Evolutionary conservation across 1,284 basidiomycete species (phyloP), one percentile per base, ranked within the genome.

Genomic region (Paramarasmius palmivorus): DNA sequence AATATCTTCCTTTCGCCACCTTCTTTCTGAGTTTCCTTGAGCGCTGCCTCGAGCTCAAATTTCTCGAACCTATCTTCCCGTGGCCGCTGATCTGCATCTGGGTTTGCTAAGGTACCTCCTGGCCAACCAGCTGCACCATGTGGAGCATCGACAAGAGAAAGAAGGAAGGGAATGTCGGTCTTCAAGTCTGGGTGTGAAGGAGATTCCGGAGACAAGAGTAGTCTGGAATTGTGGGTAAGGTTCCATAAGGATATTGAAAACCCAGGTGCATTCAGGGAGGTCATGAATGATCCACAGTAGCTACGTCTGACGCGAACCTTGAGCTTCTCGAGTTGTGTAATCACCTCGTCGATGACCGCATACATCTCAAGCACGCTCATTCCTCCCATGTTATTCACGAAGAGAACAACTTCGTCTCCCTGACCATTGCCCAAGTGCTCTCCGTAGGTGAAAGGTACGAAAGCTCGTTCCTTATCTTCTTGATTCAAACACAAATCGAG

Each of bases 321-420:
- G 8, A 54, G 25, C 65, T 61, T 60, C 66, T 70, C 59, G 39
- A 77, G 69, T 54, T 73, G 69, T 26, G 50, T 57, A 34, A 67
- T 52, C 25, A 67, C 67, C 34, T 70, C 69, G 40, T 74, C 72
- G 10, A 67, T 61, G 36, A 76, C 56, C 40, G 73, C 72, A 38
- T 69, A 65, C 63, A 76, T 70, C 62, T 77, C 75, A 36, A 78
- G 65, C 50, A 63, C 59, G 40, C 68, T 71, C 57, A 75, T 65
- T 5, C 76, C 75, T 48, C 74, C 72, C 39, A 78, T 65, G 54
- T 77, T 77, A 62, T 78, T 77, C 50, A 78, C 59, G 49, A 75
- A 74, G 9, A 62, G 61, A 57, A 64, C 70, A 50, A 58, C 64
- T 52, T 67, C 68, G 58, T 65, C 61, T 22, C 45, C 37, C 36